Evolutionary conservation across 805 yeast genomes (phyloP).

Genomic region (Torulaspora indica): DNA sequence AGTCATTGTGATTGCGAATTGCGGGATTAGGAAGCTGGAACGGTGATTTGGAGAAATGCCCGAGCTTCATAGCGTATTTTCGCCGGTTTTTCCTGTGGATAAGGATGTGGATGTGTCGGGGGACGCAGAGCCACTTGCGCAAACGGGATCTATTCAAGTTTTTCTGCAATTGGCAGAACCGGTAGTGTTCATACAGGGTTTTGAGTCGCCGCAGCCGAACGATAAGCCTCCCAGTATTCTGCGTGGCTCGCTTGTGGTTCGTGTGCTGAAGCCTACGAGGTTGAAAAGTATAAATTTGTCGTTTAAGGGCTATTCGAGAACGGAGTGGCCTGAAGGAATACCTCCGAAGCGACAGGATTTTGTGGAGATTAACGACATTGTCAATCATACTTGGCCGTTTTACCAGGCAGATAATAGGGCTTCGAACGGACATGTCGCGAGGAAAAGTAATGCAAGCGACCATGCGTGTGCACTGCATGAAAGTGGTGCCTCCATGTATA

Average conservation of each 20-base stretch:
- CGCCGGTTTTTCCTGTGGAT: constrained; percentile 50
- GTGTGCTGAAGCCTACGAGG: constrained; percentile 67
- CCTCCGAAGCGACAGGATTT: constrained; percentile 78
- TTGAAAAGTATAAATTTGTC: constrained; percentile 57
- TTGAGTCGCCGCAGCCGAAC: constrained; percentile 56
- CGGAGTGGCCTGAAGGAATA: constrained; percentile 98
- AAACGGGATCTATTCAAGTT: constrained; percentile 62
- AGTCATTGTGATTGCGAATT: neutral
- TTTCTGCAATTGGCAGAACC: constrained; percentile 77
- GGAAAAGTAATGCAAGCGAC: constrained; percentile 8
- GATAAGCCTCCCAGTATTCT: constrained; percentile 72
- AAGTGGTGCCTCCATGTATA: constrained; percentile 30
- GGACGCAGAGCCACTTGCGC: constrained; percentile 48
- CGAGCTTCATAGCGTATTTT: constrained; percentile 27
- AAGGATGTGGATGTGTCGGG: constrained; percentile 43
- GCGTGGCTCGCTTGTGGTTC: constrained; percentile 70
- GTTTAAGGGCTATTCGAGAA: constrained; percentile 65
- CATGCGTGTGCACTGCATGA: constrained; percentile 17
- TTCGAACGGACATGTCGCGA: constrained; percentile 1
- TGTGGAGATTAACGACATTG: constrained; percentile 58
- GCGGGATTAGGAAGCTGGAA: neutral
- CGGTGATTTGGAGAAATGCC: constrained; percentile 8
- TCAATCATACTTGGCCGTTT: constrained; percentile 89
- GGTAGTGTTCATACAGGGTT: constrained; percentile 75
- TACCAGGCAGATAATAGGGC: constrained; percentile 50